These are phyloP conservation scores for Monosporozyma aquatica DNA, from an alignment of 805 yeast species.

Conservation along the genomic window DNA sequence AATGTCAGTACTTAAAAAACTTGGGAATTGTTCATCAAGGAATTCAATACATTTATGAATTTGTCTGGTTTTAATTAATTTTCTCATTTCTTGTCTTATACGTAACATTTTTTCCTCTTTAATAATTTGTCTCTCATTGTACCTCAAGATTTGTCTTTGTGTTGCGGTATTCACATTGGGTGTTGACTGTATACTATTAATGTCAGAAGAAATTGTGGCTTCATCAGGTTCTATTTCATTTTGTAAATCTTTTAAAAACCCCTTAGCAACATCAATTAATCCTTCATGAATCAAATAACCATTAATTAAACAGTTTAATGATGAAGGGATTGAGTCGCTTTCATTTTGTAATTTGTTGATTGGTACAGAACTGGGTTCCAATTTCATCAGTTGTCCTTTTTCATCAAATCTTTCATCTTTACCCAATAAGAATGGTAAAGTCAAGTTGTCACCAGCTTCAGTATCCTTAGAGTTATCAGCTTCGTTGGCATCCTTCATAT, in stretches of 20 bases:
- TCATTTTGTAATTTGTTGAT: conserved; percentile 19
- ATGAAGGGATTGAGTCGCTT: conserved; percentile 23
- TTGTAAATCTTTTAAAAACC: conserved; percentile 40
- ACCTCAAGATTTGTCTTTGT: conserved; percentile 15
- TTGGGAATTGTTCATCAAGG: conserved; percentile 27
- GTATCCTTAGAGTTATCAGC: conserved; percentile 7
- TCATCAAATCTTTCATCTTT: conserved; percentile 16
- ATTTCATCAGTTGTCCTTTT: conserved; percentile 9
- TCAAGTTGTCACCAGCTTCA: no score
- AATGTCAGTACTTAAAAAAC: conserved; percentile 15
- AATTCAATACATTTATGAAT: conserved; percentile 36
- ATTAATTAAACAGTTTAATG: conserved; percentile 25
- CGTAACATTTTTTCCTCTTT: conserved; percentile 32
- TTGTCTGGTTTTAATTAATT: conserved; percentile 36
- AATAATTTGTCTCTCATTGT: conserved; percentile 25
- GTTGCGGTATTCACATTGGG: background rate
- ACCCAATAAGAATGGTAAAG: conserved; percentile 11
- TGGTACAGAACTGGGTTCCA: conserved; percentile 13
- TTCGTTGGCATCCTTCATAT: conserved; percentile 8
- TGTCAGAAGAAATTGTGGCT: no score
- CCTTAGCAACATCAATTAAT: conserved; percentile 42
- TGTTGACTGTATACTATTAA: no score
- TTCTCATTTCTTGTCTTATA: conserved; percentile 39
- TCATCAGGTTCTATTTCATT: conserved; percentile 13
- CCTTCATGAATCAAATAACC: conserved; percentile 53